Evolutionary conservation across 2,329 filamentous ascomycete genomes (phyloP), one percentile per base, ranked within the genome.

Genomic region (Helotiales sp.): DNA sequence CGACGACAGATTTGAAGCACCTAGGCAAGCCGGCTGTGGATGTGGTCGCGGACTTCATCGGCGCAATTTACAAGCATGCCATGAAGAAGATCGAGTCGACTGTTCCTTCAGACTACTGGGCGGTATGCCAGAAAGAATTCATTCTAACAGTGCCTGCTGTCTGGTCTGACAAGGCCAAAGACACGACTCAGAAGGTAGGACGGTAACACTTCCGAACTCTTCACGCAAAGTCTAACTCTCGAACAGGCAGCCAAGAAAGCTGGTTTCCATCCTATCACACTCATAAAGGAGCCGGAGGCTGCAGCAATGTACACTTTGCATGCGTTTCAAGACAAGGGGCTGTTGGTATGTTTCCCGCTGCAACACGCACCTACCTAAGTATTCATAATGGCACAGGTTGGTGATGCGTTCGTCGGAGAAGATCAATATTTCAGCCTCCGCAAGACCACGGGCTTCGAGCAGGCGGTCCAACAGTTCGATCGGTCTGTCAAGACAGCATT

Each of bases 121-220:
- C 77, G 3, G 80, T 77, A 20, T 85, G 79, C 0, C 79, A 82
- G 0, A 79, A 86, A 68, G 81, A 87, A 63, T 86, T 86, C 64
- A 81, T 87, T 52, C 77, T 88, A 22, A 87, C 86, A 0, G 85
- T 88, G 0, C 86, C 86, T 0, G 85, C 86, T 5, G 85, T 88
- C 7, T 88, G 86, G 86, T 85, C 82, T 43, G 84, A 86, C 52
- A 78, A 78, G 5, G 84, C 85, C 32, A 87, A 85, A 61, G 79
- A 84, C 49, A 81, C 81, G 40, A 87, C 84, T 0, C 77, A 78
- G 54, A 77, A 80, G 59, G 83, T 83, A 17, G 83, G 80, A 49
- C 24, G 1, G 11, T n/a, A n/a, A n/a, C n/a, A n/a, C n/a, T n/a
- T 15, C 40, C 17, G 5, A 15, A 15, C 74, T 49, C 73, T 86